Percentiles rank a stretch among this genome's conserved stretches.
These are phyloP conservation scores for Cryphonectria carpinicola DNA, from an alignment of 2,329 filamentous ascomycete genomes.

Conservation along the genomic window DNA sequence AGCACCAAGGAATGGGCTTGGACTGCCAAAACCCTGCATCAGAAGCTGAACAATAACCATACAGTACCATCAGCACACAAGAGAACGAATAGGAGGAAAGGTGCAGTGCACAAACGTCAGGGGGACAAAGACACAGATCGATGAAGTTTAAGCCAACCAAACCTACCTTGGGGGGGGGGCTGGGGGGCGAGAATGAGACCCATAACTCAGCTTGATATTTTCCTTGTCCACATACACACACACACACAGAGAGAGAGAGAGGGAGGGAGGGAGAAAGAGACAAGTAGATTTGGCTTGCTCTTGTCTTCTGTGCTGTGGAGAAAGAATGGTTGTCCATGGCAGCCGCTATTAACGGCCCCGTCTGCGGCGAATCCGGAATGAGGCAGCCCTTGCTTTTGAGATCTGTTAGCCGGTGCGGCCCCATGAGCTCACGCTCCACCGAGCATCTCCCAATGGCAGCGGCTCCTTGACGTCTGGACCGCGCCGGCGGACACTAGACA, in stretches of 20 bases:
- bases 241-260: neutral
- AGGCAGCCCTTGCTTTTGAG: neutral
- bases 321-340: neutral
- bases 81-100: conserved; percentile 7
- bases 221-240: neutral
- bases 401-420: neutral
- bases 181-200: neutral
- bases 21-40: conserved; percentile 1
- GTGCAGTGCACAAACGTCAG: neutral
- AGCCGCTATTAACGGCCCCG: neutral
- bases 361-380: neutral
- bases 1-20: conserved; percentile 11
- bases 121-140: conserved; percentile 10
- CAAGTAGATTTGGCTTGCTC: too few relatives aligned
- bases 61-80: neutral
- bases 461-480: neutral
- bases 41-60: conserved; percentile 10
- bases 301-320: neutral
- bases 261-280: neutral
- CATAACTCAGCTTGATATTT: neutral
- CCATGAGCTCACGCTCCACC: neutral
- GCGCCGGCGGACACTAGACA: conserved; percentile 8
- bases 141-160: neutral
- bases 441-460: neutral
- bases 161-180: neutral